Evolutionary conservation across 768 basidiomycete genomes (phyloP).

Genomic region (Tylopilus felleus): DNA sequence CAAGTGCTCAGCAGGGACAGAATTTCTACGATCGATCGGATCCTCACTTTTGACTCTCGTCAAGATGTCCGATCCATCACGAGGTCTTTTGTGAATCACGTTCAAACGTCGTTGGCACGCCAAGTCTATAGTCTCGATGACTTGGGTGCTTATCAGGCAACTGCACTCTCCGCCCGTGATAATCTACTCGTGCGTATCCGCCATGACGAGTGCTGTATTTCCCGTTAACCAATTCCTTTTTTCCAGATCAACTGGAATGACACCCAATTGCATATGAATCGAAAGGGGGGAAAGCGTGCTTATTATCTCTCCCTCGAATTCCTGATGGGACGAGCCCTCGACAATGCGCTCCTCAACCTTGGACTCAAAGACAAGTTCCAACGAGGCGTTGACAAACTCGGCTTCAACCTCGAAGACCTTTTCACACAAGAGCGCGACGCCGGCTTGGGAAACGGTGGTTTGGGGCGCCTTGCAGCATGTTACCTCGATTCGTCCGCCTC

Average conservation of each 20-base stretch:
- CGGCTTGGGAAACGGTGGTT: constrained; percentile 90
- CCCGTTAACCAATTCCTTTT: background rate
- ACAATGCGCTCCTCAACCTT: constrained; percentile 84
- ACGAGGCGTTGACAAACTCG: constrained; percentile 68
- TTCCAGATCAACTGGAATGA: constrained; percentile 79
- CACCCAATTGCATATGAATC: constrained; percentile 71
- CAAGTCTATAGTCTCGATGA: constrained; percentile 87
- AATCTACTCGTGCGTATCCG: constrained; percentile 64
- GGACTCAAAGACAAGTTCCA: constrained; percentile 75
- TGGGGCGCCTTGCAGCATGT: constrained; percentile 95
- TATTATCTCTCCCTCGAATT: constrained; percentile 98
- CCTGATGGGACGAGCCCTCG: constrained; percentile 77
- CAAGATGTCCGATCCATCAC: constrained; percentile 62
- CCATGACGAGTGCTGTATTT: background rate
- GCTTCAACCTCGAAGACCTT: constrained; percentile 87
- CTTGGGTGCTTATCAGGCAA: constrained; percentile 88
- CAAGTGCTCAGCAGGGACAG: constrained; percentile 20
- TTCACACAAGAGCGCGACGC: constrained; percentile 91
- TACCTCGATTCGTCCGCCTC: constrained; percentile 93
- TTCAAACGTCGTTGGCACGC: constrained; percentile 86
- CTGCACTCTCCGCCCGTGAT: constrained; percentile 85
- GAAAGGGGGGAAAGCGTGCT: constrained; percentile 82
- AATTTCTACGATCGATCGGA: background rate
- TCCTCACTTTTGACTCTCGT: background rate
- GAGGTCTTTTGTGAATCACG: constrained; percentile 75